Conservation (phyloP, 805 yeast species). For the Cyberlindnera americana region DNA sequence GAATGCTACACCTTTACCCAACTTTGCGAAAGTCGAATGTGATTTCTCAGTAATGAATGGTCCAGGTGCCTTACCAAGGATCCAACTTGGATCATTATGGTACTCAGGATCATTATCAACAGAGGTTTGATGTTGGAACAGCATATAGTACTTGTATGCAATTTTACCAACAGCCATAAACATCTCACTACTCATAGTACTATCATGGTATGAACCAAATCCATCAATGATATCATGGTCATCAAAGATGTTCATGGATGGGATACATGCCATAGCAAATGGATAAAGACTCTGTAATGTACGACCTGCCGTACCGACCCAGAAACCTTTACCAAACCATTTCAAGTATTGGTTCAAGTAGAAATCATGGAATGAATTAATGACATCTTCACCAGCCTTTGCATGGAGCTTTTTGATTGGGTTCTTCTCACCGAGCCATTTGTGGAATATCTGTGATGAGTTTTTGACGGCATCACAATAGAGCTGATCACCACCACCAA, state of each 20-base stretch:
- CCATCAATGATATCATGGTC: slow-evolving; percentile 98
- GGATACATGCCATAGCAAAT: slow-evolving; percentile 74
- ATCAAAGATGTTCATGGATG: slow-evolving; percentile 82
- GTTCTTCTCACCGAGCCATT: slow-evolving; percentile 61
- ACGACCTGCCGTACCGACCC: slow-evolving; percentile 65
- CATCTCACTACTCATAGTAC: slow-evolving; percentile 67
- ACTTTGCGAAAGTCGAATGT: slow-evolving; percentile 65
- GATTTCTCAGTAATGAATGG: slow-evolving; percentile 65
- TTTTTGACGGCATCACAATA: slow-evolving; percentile 80
- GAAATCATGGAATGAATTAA: slow-evolving; percentile 54
- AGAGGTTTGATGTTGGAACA: slow-evolving; percentile 83
- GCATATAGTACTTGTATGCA: slow-evolving; percentile 83
- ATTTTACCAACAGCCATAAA: slow-evolving; percentile 69
- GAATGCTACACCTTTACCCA: slow-evolving; percentile 72
- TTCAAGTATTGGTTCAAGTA: slow-evolving; percentile 71
- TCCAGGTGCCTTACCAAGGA: slow-evolving; percentile 54
- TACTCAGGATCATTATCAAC: slow-evolving; percentile 41
- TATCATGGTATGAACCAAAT: slow-evolving; percentile 80
- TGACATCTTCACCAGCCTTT: slow-evolving; percentile 44
- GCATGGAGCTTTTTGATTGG: slow-evolving; percentile 44
- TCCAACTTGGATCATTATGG: slow-evolving; percentile 52
- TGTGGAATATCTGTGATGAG: slow-evolving; percentile 46
- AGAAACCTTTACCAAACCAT: slow-evolving; percentile 91
- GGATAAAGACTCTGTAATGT: slow-evolving; percentile 71
- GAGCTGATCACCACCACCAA: slow-evolving; percentile 97